Conservation (phyloP, 2,329 filamentous ascomycete genomes). For the Pestalotiopsis sp. region DNA sequence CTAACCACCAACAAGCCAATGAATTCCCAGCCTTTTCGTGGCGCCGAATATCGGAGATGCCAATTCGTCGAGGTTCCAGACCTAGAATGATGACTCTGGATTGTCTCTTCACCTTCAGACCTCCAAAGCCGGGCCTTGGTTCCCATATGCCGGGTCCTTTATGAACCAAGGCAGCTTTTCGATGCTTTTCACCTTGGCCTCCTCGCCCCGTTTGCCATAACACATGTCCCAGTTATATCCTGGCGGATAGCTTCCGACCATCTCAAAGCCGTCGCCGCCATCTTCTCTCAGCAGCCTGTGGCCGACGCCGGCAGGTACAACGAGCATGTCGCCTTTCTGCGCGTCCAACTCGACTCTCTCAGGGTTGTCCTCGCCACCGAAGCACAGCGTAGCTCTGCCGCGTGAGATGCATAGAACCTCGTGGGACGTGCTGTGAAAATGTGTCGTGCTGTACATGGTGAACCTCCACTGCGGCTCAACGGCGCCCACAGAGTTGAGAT, state of each 20-base stretch:
- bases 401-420: slow-evolving; percentile 65
- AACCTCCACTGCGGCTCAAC: slow-evolving; percentile 69
- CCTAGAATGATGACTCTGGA: neutral
- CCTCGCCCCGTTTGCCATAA: slow-evolving; percentile 62
- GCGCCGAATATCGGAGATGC: neutral
- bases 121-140: slow-evolving; percentile 4
- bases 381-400: slow-evolving; percentile 64
- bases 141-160: slow-evolving; percentile 5
- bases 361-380: slow-evolving; percentile 66
- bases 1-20: neutral
- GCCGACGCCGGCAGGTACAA: slow-evolving; percentile 66
- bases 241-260: slow-evolving; percentile 68
- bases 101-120: neutral
- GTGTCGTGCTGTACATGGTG: slow-evolving; percentile 67
- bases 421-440: slow-evolving; percentile 70
- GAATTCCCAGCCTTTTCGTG: too few relatives aligned
- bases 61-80: neutral
- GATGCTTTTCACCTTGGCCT: slow-evolving; percentile 37
- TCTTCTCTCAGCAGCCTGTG: slow-evolving; percentile 62
- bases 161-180: neutral
- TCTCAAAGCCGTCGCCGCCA: slow-evolving; percentile 54
- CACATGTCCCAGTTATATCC: slow-evolving; percentile 71
- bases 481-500: slow-evolving; percentile 54
- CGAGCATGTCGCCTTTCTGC: slow-evolving; percentile 58
- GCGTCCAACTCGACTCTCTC: slow-evolving; percentile 57